phyloP scores from a whole-genome alignment of 495 filamentous ascomycete genomes.

The Jackrogersella multiformis region DNA sequence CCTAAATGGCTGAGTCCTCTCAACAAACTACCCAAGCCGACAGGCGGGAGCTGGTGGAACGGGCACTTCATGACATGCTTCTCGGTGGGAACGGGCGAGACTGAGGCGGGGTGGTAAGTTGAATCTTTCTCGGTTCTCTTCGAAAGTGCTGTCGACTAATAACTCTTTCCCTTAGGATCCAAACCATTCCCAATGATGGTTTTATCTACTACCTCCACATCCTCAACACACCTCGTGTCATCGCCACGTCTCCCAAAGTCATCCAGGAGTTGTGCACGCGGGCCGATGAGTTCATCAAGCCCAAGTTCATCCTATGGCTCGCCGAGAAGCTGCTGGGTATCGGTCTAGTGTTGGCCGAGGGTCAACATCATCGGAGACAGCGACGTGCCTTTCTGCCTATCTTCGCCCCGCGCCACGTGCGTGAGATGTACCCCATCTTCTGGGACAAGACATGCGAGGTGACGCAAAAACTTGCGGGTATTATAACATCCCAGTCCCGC shows the following conservation, averaged over 20 bases:
- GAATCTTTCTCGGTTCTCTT: not conserved
- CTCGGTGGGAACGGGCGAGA: conserved; percentile 3
- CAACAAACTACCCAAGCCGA: conserved; percentile 8
- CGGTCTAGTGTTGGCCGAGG: conserved; percentile 72
- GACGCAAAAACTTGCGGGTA: conserved; percentile 15
- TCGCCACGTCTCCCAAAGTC: conserved; percentile 63
- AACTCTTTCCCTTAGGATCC: conserved; percentile 50
- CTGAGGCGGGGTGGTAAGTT: conserved; percentile 17
- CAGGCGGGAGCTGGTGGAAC: conserved; percentile 16
- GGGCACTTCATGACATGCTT: conserved; percentile 9
- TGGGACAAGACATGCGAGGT: conserved; percentile 62
- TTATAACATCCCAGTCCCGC: conserved; percentile 7
- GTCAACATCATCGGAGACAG: conserved; percentile 74
- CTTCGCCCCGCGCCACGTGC: conserved; percentile 73
- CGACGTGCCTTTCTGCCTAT: conserved; percentile 72
- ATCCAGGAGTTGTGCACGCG: conserved; percentile 63
- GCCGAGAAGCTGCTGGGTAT: conserved; percentile 63
- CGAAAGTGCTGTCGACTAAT: not conserved
- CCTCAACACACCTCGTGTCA: conserved; percentile 67
- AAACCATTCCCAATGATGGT: conserved; percentile 71
- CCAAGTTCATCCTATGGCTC: conserved; percentile 55
- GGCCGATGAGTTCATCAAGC: conserved; percentile 72
- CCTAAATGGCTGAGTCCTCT: conserved; percentile 12
- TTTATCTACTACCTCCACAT: conserved; percentile 67
- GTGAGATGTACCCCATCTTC: conserved; percentile 73